Conservation (phyloP, 2,329 filamentous ascomycete species). For the Cordyceps sp. region DNA sequence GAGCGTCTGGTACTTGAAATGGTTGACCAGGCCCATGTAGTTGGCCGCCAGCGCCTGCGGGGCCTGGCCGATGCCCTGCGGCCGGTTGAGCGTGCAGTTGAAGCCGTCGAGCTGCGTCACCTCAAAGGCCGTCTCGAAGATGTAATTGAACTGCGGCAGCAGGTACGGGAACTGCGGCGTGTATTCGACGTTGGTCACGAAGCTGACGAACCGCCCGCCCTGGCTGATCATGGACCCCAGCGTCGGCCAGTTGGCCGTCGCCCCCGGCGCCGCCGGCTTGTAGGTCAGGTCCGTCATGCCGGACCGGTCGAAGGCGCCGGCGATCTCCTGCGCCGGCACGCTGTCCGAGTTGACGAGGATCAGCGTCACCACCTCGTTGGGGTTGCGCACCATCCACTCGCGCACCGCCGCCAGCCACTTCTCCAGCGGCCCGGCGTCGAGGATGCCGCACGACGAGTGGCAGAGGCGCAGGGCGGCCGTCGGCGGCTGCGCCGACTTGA, state of each 20-base stretch:
- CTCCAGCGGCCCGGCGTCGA: slow-evolving; percentile 51
- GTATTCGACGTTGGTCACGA: slow-evolving; percentile 40
- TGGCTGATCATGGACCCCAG: slow-evolving; percentile 50
- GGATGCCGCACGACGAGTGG: slow-evolving; percentile 48
- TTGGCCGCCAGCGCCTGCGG: slow-evolving; percentile 36
- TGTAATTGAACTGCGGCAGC: slow-evolving; percentile 43
- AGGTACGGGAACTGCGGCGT: slow-evolving; percentile 34
- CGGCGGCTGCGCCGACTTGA: slow-evolving; percentile 17
- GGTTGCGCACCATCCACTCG: slow-evolving; percentile 51
- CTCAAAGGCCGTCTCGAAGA: slow-evolving; percentile 61
- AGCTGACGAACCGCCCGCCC: slow-evolving; percentile 49
- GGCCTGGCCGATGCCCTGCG: slow-evolving; percentile 30
- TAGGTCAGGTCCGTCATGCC: slow-evolving; percentile 48
- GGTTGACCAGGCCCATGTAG: slow-evolving; percentile 60
- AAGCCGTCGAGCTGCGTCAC: slow-evolving; percentile 46
- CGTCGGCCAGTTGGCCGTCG: slow-evolving; percentile 46
- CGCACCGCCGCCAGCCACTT: slow-evolving; percentile 49
- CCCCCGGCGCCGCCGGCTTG: slow-evolving; percentile 26
- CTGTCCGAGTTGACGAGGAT: slow-evolving; percentile 56
- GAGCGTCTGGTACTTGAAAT: slow-evolving; percentile 52
- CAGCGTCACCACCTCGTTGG: slow-evolving; percentile 61
- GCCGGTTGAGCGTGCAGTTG: slow-evolving; percentile 56
- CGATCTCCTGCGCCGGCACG: slow-evolving; percentile 36
- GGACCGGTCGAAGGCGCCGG: slow-evolving; percentile 34
- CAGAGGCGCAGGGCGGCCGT: slow-evolving; percentile 42